Conservation (phyloP, 2,329 filamentous ascomycete species). For the Neurospora sp. region DNA sequence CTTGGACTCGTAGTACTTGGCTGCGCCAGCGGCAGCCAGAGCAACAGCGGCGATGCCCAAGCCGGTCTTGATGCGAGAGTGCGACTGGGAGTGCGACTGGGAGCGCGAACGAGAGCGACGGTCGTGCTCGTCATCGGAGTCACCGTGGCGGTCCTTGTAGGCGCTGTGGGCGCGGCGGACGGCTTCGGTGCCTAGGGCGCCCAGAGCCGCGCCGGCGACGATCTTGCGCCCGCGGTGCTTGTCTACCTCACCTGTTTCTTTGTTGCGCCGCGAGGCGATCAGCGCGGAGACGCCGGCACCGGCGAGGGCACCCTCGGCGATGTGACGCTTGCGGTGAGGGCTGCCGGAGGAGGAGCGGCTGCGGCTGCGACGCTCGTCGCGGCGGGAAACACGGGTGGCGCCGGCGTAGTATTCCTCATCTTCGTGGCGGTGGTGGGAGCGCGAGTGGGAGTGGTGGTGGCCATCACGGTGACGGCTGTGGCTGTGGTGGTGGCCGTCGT, state of each 20-base stretch:
- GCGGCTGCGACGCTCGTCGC: conserved; percentile 22
- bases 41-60: conserved; percentile 54
- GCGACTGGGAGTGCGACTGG: conserved; percentile 29
- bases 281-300: conserved; percentile 53
- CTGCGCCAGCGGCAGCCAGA: conserved; percentile 53
- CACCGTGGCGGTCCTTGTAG: conserved; percentile 43
- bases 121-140: conserved; percentile 27
- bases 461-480: conserved; percentile 25
- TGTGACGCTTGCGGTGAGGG: conserved; percentile 44
- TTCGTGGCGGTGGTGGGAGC: conserved; percentile 25
- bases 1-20: conserved; percentile 52
- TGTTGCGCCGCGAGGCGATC: conserved; percentile 42
- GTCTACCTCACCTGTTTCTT: conserved; percentile 34
- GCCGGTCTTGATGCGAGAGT: conserved; percentile 47
- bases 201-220: conserved; percentile 50
- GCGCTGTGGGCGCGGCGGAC: conserved; percentile 50
- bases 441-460: conserved; percentile 29
- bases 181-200: conserved; percentile 52
- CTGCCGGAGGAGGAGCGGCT: conserved; percentile 32
- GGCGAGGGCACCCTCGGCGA: conserved; percentile 55
- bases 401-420: conserved; percentile 32
- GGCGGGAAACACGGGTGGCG: conserved; percentile 35
- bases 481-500: conserved; percentile 26
- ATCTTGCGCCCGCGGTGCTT: conserved; percentile 48
- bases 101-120: conserved; percentile 28